Percentiles rank a stretch among this genome's conserved stretches.
Conservation (phyloP, 2,329 filamentous ascomycete genomes). For the Colletotrichum sp. region DNA sequence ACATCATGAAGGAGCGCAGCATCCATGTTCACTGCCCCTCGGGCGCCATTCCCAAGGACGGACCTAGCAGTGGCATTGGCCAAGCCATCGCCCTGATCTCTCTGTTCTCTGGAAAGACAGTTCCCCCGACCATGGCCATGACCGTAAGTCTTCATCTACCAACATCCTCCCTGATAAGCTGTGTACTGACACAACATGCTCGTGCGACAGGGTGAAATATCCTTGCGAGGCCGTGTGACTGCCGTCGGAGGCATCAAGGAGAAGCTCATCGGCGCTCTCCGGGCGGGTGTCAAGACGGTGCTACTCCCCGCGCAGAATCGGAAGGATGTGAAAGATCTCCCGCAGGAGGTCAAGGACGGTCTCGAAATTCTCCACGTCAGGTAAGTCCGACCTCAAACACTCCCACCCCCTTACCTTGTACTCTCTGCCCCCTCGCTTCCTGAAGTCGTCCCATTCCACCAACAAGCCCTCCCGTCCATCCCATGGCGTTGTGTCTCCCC, state of each 20-base stretch:
- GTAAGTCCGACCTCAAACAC: constrained; percentile 55
- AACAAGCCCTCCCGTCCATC: not conserved
- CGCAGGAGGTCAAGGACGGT: constrained; percentile 85
- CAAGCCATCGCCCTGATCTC: constrained; percentile 94
- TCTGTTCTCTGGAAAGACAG: constrained; percentile 82
- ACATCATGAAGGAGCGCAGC: constrained; percentile 94
- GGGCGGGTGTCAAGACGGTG: constrained; percentile 94
- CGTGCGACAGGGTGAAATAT: constrained; percentile 65
- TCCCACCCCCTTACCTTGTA: constrained; percentile 46
- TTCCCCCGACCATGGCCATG: constrained; percentile 95
- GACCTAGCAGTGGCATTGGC: constrained; percentile 84
- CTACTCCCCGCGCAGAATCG: constrained; percentile 85
- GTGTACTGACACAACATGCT: constrained; percentile 13
- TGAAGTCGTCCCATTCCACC: constrained; percentile 16
- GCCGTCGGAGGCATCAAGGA: constrained; percentile 98
- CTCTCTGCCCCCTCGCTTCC: constrained; percentile 13
- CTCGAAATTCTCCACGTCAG: constrained; percentile 88
- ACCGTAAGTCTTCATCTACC: constrained; percentile 61
- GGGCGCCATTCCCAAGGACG: constrained; percentile 94
- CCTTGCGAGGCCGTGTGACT: constrained; percentile 86
- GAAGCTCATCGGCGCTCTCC: constrained; percentile 92
- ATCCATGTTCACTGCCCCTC: constrained; percentile 97
- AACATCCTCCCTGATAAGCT: not conserved
- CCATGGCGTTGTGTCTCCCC: constrained; percentile 20
- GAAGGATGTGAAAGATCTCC: constrained; percentile 91